Evolutionary conservation across 805 yeast genomes (phyloP).

Genomic region (Candida railenensis): DNA sequence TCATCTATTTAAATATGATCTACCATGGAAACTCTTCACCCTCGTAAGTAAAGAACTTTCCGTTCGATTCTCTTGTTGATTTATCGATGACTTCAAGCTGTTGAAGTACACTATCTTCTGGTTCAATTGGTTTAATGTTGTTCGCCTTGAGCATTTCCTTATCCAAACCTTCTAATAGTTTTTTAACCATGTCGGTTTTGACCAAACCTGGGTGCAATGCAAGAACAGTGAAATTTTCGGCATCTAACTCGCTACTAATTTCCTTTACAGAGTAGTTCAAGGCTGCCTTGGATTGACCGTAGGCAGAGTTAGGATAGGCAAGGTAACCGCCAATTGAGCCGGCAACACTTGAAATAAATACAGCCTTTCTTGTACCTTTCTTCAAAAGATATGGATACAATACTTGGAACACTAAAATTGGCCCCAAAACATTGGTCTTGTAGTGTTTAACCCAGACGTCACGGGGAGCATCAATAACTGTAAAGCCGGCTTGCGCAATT

Average conservation of each 20-base stretch:
- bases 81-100: conserved; percentile 15
- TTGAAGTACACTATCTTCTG: conserved; percentile 11
- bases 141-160: background rate
- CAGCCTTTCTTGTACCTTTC: conserved; percentile 20
- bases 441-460: conserved; percentile 16
- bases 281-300: conserved; percentile 38
- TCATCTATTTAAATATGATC: no score
- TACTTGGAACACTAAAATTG: conserved; percentile 25
- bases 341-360: conserved; percentile 24
- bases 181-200: conserved; percentile 27
- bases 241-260: conserved; percentile 20
- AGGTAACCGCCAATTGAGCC: conserved; percentile 24
- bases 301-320: conserved; percentile 18
- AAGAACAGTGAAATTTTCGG: conserved; percentile 24
- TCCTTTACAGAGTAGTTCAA: conserved; percentile 26
- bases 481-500: conserved; percentile 11
- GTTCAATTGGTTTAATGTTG: no score
- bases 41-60: conserved; percentile 22
- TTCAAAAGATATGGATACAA: conserved; percentile 25
- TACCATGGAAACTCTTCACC: conserved; percentile 11
- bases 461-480: conserved; percentile 15
- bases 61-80: conserved; percentile 20
- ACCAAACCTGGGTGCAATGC: conserved; percentile 41
- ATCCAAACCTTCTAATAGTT: background rate
- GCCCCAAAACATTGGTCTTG: conserved; percentile 27